phyloP scores from a whole-genome alignment of 2,329 filamentous ascomycete species.

The Exophiala spinifera region DNA sequence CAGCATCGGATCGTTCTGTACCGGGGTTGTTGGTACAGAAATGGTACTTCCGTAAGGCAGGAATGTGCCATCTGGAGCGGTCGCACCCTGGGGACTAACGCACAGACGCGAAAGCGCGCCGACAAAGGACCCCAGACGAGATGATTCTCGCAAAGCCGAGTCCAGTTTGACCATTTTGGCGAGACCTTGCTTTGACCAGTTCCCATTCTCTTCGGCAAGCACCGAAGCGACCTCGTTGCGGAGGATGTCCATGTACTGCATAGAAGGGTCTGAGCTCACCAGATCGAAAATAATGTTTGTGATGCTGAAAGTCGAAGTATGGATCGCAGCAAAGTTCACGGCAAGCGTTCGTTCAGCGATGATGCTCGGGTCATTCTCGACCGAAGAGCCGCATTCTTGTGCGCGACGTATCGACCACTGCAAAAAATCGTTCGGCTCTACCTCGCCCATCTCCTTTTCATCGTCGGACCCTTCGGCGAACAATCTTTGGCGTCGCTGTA shows the following conservation, averaged over 20 bases:
- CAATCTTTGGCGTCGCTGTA: slow-evolving; percentile 49
- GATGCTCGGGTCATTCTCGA: slow-evolving; percentile 47
- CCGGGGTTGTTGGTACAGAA: slow-evolving; percentile 44
- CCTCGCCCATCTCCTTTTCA: slow-evolving; percentile 38
- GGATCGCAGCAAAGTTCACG: slow-evolving; percentile 40
- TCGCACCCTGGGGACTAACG: slow-evolving; percentile 29
- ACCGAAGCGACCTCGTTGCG: slow-evolving; percentile 37
- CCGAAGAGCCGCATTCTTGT: slow-evolving; percentile 40
- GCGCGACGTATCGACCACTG: slow-evolving; percentile 58
- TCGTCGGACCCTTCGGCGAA: slow-evolving; percentile 45
- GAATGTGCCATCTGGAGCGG: slow-evolving; percentile 42
- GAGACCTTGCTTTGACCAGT: slow-evolving; percentile 39
- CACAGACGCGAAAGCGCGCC: slow-evolving; percentile 32
- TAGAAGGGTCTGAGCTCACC: slow-evolving; percentile 25
- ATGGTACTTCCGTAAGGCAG: slow-evolving; percentile 46
- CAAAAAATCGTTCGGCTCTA: slow-evolving; percentile 55
- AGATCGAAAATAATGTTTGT: slow-evolving; percentile 34
- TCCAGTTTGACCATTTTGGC: slow-evolving; percentile 40
- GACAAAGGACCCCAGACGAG: slow-evolving; percentile 42
- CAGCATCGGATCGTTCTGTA: slow-evolving; percentile 48
- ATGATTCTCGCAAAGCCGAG: slow-evolving; percentile 44
- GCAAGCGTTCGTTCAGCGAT: slow-evolving; percentile 54
- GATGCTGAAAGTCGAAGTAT: slow-evolving; percentile 33
- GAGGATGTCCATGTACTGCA: slow-evolving; percentile 30
- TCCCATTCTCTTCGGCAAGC: slow-evolving; percentile 28